Evolutionary conservation across 2,329 filamentous ascomycete genomes (phyloP).

Genomic region (Paramyrothecium roridum): DNA sequence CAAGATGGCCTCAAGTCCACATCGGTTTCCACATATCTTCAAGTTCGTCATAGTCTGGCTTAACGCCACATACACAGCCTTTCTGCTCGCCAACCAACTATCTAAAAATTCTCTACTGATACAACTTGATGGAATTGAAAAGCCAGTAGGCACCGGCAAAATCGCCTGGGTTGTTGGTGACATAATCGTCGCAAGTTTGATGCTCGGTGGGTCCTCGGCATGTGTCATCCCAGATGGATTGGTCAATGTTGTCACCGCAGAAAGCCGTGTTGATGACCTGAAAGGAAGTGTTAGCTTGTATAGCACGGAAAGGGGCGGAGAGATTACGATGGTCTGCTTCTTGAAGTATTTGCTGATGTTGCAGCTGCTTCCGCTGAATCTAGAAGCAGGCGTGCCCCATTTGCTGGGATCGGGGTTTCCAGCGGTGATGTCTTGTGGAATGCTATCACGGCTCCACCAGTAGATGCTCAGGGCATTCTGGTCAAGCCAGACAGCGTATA

Average conservation of each 20-base stretch:
- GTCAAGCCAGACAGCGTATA: slow-evolving; percentile 71
- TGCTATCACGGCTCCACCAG: slow-evolving; percentile 64
- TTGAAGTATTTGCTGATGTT: slow-evolving; percentile 65
- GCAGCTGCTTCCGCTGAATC: slow-evolving; percentile 64
- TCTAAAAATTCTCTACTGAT: slow-evolving; percentile 17
- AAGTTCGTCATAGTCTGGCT: no score
- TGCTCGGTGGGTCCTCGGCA: slow-evolving; percentile 28
- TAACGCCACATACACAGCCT: no score
- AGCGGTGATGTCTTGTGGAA: slow-evolving; percentile 58
- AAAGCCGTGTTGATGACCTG: slow-evolving; percentile 66
- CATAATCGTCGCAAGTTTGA: slow-evolving; percentile 64
- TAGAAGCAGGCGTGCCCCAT: slow-evolving; percentile 64
- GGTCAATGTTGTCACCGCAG: slow-evolving; percentile 56
- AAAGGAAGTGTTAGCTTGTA: background rate
- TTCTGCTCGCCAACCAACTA: no score
- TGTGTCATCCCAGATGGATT: slow-evolving; percentile 9
- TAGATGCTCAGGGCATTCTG: slow-evolving; percentile 64
- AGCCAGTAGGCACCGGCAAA: slow-evolving; percentile 71
- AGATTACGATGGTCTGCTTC: slow-evolving; percentile 60
- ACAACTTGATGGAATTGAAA: slow-evolving; percentile 64
- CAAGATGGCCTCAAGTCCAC: no score
- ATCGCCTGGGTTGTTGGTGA: slow-evolving; percentile 60
- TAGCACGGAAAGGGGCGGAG: no score
- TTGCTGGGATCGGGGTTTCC: slow-evolving; percentile 55
- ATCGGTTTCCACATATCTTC: no score